A percentile compares a stretch with the other conserved stretches of the same genome.
Conservation (phyloP, 116 monocot species). For the Iris pallida region DNA sequence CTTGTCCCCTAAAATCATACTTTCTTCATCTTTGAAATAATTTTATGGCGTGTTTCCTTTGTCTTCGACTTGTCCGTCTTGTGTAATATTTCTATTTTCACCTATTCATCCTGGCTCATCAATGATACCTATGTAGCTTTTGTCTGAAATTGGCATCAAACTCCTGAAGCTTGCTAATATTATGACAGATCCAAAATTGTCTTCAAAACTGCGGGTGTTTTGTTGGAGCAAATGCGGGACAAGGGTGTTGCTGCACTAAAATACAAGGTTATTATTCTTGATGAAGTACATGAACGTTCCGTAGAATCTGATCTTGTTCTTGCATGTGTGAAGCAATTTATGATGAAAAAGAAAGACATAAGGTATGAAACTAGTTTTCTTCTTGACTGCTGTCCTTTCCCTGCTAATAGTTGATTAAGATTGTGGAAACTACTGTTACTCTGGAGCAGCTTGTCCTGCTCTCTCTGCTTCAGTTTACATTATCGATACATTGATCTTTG, state of each 20-base stretch:
- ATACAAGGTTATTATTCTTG: constrained; percentile 89
- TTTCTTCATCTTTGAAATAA: neutral
- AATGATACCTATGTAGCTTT: neutral
- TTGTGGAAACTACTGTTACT: neutral
- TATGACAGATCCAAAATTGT: constrained; percentile 67
- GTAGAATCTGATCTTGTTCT: constrained; percentile 93
- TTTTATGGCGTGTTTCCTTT: neutral
- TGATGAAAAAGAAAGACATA: constrained; percentile 61
- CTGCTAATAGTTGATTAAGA: neutral
- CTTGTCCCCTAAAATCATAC: too few relatives aligned
- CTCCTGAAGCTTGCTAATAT: neutral
- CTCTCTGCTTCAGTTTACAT: neutral
- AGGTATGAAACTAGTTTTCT: constrained; percentile 31
- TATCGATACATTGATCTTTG: too few relatives aligned
- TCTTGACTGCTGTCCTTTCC: neutral
- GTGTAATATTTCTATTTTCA: neutral
- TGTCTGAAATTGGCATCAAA: neutral
- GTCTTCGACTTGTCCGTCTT: neutral
- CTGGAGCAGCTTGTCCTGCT: neutral
- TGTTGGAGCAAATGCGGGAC: constrained; percentile 86
- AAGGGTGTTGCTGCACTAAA: constrained; percentile 66
- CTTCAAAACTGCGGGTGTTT: constrained; percentile 84
- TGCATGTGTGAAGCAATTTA: constrained; percentile 75
- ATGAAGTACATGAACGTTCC: constrained; percentile 90
- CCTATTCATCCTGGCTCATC: neutral